Conservation (phyloP, 139 green algal genomes). For the Chlamydomonas sphaeroides region DNA sequence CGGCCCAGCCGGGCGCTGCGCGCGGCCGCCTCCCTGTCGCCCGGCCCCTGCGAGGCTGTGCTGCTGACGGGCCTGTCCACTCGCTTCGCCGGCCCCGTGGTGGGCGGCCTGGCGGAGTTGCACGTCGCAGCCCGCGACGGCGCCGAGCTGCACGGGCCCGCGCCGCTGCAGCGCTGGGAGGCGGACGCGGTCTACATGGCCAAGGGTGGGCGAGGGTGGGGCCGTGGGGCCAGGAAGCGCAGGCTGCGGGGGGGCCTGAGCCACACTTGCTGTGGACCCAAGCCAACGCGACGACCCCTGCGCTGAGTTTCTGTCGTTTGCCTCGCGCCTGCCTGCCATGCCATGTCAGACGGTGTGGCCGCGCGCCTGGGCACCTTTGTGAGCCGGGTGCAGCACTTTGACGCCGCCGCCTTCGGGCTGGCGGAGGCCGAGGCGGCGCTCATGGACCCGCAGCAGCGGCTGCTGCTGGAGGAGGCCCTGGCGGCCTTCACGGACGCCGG, state of each 20-base stretch:
- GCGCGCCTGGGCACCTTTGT: conserved; percentile 79
- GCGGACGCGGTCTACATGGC: conserved; percentile 48
- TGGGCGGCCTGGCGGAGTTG: conserved; percentile 43
- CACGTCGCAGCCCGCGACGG: conserved; percentile 28
- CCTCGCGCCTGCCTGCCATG: background rate
- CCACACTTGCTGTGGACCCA: too few relatives aligned
- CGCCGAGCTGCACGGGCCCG: conserved; percentile 72
- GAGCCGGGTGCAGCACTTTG: conserved; percentile 70
- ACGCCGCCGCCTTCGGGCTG: conserved; percentile 73
- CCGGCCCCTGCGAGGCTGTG: background rate
- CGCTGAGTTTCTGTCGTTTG: too few relatives aligned
- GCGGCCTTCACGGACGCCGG: conserved; percentile 61
- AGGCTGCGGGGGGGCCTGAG: too few relatives aligned
- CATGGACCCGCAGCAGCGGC: conserved; percentile 86
- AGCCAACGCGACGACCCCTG: too few relatives aligned
- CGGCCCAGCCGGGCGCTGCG: background rate
- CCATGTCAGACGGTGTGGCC: conserved; percentile 43
- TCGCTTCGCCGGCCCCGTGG: conserved; percentile 54
- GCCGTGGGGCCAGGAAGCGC: too few relatives aligned
- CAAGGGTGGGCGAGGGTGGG: too few relatives aligned
- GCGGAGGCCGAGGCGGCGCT: conserved; percentile 62
- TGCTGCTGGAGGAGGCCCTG: conserved; percentile 75
- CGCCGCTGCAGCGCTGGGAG: conserved; percentile 73
- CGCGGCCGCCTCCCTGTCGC: too few relatives aligned
- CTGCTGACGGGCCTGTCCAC: conserved; percentile 40